A percentile compares a stretch with the other conserved stretches of the same genome.
Evolutionary conservation across 306 rosid species (phyloP).

Genomic region (Delonix regia): DNA sequence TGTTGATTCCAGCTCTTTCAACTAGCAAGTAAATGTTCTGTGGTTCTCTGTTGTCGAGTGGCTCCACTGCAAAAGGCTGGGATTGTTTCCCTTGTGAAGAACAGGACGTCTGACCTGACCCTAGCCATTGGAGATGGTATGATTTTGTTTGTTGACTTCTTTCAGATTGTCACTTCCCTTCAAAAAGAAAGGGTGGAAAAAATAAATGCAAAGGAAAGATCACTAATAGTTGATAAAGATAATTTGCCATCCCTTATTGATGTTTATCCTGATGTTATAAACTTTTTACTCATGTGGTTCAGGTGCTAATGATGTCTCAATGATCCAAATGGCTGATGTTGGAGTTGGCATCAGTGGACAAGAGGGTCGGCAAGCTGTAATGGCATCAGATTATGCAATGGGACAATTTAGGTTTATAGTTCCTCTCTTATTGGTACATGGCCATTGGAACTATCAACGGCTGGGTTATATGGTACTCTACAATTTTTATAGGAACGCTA

Average conservation of each 20-base stretch:
- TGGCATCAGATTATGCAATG: slow-evolving; percentile 98
- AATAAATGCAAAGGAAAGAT: neutral
- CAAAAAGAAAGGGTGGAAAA: neutral
- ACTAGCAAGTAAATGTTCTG: slow-evolving; percentile 75
- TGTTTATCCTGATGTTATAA: slow-evolving; percentile 5
- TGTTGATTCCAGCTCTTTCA: slow-evolving; percentile 67
- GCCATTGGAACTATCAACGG: slow-evolving; percentile 98
- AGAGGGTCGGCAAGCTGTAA: slow-evolving; percentile 98
- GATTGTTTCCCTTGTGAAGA: slow-evolving; percentile 84
- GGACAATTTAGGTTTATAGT: slow-evolving; percentile 92
- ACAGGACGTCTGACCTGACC: slow-evolving; percentile 84
- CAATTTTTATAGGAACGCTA: slow-evolving; percentile 94
- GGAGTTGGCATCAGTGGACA: slow-evolving; percentile 99
- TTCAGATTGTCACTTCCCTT: slow-evolving; percentile 14
- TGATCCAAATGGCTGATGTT: slow-evolving; percentile 99
- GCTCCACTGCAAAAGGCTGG: slow-evolving; percentile 98
- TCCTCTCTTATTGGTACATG: slow-evolving; percentile 89
- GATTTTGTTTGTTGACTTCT: neutral
- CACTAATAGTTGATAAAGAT: neutral
- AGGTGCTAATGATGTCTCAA: slow-evolving; percentile 99
- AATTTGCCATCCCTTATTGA: neutral
- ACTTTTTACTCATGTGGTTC: slow-evolving; percentile 17
- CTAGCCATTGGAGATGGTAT: slow-evolving; percentile 97
- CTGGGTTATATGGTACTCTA: slow-evolving; percentile 93
- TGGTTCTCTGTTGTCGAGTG: slow-evolving; percentile 96